These are phyloP conservation scores for Excoecaria agallocha DNA, from an alignment of 345 rosid genomes.

Conservation along the genomic window DNA sequence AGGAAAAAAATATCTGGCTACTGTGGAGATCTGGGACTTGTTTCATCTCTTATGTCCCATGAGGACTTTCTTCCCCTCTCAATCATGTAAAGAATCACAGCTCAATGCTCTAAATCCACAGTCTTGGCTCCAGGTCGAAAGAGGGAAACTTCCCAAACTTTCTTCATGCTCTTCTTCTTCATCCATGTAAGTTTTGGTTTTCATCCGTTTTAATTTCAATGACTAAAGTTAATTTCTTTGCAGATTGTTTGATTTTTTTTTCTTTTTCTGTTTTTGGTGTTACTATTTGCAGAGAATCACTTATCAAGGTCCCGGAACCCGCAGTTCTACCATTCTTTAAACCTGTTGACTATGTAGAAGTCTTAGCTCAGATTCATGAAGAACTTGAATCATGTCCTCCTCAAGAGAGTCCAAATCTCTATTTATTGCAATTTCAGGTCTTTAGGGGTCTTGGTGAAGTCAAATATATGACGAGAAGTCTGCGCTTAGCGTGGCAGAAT, in stretches of 20 bases:
- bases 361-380: conserved; percentile 92
- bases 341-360: conserved; percentile 92
- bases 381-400: conserved; percentile 80
- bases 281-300: conserved; percentile 68
- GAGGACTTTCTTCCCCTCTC: conserved; percentile 81
- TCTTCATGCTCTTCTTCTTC: conserved; percentile 45
- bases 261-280: conserved; percentile 4
- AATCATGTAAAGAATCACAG: conserved; percentile 81
- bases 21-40: conserved; percentile 98
- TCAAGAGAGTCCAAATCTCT: conserved; percentile 64
- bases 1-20: conserved; percentile 40
- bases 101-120: conserved; percentile 84
- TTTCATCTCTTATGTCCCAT: conserved; percentile 83
- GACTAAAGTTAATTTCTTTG: background rate
- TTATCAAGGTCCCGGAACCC: conserved; percentile 91
- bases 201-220: conserved; percentile 1
- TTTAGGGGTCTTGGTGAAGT: conserved; percentile 91
- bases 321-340: conserved; percentile 68
- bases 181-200: conserved; percentile 62
- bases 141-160: conserved; percentile 72
- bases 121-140: conserved; percentile 99
- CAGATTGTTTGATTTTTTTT: conserved; percentile 4
- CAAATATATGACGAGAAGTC: conserved; percentile 82
- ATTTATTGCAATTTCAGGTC: conserved; percentile 75
- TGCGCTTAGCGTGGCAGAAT: conserved; percentile 87